Percentiles rank a stretch among this genome's conserved stretches.
Conservation (phyloP, 164 flowering plant genomes). For the Nymphaea colorata region DNA sequence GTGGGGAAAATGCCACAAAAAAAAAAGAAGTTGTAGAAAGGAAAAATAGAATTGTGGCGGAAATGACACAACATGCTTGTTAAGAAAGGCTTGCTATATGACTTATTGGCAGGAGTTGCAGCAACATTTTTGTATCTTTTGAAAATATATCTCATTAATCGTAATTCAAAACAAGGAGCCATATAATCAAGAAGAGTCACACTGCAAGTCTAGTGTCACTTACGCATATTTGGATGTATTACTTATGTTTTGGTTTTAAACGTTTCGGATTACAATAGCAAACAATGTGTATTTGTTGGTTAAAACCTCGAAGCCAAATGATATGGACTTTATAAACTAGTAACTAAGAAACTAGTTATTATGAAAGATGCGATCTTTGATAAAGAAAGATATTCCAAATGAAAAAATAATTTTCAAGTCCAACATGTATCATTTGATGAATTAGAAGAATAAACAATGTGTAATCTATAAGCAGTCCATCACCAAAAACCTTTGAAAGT, state of each 20-base stretch:
- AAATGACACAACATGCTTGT: background rate
- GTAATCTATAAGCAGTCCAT: background rate
- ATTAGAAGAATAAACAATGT: background rate
- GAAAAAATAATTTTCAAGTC: too few relatives aligned
- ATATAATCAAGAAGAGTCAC: background rate
- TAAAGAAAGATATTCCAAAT: too few relatives aligned
- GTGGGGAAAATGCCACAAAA: background rate
- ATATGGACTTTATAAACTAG: background rate
- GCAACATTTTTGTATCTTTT: background rate
- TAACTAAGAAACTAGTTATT: background rate
- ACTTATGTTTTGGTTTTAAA: background rate
- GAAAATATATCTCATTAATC: slow-evolving; percentile 7
- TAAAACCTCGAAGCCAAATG: slow-evolving; percentile 1
- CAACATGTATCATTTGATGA: background rate
- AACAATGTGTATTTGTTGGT: slow-evolving; percentile 3
- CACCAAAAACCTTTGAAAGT: too few relatives aligned
- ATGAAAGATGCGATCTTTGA: slow-evolving; percentile 5
- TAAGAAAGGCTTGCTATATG: background rate
- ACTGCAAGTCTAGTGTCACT: slow-evolving; percentile 3
- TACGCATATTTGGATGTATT: slow-evolving; percentile 2
- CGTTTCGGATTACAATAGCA: background rate
- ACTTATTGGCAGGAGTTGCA: slow-evolving; percentile 2
- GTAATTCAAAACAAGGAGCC: background rate
- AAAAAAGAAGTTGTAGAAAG: too few relatives aligned
- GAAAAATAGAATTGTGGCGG: background rate